Percentiles rank a stretch among this genome's conserved stretches.
Conservation (phyloP, 441 rosid genomes). For the Geranium incanum region DNA sequence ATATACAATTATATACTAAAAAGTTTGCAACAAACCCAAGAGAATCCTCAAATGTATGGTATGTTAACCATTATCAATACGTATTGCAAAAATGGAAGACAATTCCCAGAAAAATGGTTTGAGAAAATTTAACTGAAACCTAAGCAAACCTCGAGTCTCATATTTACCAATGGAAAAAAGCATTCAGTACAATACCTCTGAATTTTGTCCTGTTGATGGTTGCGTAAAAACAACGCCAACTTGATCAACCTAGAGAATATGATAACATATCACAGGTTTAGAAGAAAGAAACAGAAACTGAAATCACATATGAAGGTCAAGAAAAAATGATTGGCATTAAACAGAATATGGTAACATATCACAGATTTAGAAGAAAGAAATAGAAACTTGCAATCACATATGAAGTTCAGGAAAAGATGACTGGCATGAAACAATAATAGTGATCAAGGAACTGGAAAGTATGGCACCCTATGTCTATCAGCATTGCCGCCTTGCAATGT, state of each 20-base stretch:
- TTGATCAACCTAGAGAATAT: conserved; percentile 54
- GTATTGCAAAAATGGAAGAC: neutral
- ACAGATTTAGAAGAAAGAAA: neutral
- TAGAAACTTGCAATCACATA: neutral
- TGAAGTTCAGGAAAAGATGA: neutral
- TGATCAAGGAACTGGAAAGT: neutral
- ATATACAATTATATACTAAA: neutral
- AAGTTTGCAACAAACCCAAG: neutral
- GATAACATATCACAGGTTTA: neutral
- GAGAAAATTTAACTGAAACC: neutral
- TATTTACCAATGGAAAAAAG: conserved; percentile 6
- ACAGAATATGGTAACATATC: conserved; percentile 18
- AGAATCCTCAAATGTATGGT: neutral
- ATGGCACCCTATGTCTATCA: neutral
- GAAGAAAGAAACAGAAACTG: neutral
- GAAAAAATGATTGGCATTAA: neutral
- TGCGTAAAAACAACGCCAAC: conserved; percentile 40
- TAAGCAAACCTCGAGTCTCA: neutral
- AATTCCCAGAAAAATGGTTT: neutral
- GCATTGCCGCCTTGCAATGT: neutral
- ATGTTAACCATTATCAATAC: neutral
- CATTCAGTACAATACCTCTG: conserved; percentile 36
- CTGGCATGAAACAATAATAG: neutral
- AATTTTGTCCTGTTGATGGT: conserved; percentile 32
- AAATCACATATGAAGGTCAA: neutral